Evolutionary conservation across 805 yeast genomes (phyloP), one percentile per base, ranked within the genome.

Genomic region (Nakazawaea pomicola): DNA sequence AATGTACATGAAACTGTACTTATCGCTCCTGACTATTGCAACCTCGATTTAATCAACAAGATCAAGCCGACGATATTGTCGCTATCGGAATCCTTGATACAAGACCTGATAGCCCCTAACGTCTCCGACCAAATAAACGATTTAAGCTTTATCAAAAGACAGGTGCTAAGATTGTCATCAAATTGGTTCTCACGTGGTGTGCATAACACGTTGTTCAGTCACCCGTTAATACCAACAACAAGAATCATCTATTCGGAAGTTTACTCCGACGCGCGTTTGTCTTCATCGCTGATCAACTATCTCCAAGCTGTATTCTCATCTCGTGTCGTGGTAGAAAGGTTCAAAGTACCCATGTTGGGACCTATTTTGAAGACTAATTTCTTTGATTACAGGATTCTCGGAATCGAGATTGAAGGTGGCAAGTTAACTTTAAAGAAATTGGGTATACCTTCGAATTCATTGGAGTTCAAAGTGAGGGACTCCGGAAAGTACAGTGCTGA

Each of bases 401-500:
- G 64, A 21, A 59, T 60, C 16, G 23, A 46, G 0, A 50, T 28
- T 12, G 11, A 14, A 25, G 18, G 24, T n/a, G 21, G 23, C 4
- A 18, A 7, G 17, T 20, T 29, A 6, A 7, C 20, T 15, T 42
- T 27, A 18, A 53, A 58, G 8, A 69, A 70, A 25, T 60, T 67
- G 32, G 93, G 91, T 0, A 70, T 83, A 25, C 54, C 83, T 6
- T 66, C 76, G 0, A 81, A 81, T 41, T 64, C 80, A 2, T 44
- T 78, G 38, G 91, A 83, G 45, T 64, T 78, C 20, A 83, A 83
- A 55, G 48, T 81, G 9, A 64, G 65, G 19, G 56, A 62, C 39
- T 55, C 59, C 2, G 56, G 59, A 5, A 51, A 56, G 12, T 52
- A 52, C 15, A 40, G 53, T 0, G 63, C 68, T 15, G 61, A 54